phyloP scores from a whole-genome alignment of 371 early-diverging fungal species.

The Dichotomocladium elegans region DNA sequence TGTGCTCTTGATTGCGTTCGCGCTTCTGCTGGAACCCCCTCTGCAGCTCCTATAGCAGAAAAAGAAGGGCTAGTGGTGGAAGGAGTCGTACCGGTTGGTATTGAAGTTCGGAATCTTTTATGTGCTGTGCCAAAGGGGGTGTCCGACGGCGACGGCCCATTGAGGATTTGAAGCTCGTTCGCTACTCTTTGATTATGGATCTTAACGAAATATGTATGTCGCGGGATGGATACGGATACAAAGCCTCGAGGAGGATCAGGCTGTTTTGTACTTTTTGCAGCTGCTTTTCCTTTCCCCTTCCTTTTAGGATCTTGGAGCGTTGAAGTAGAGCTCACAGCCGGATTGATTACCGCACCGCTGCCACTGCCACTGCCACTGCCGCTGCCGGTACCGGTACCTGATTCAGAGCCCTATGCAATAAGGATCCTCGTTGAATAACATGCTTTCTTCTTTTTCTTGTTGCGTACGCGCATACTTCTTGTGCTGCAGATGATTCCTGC shows the following conservation, averaged over 20 bases:
- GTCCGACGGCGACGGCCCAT: background rate
- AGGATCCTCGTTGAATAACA: background rate
- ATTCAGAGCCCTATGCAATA: background rate
- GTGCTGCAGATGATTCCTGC: too few species aligned
- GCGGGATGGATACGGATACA: constrained; percentile 24
- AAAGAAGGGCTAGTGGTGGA: constrained; percentile 10
- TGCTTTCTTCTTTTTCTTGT: too few species aligned
- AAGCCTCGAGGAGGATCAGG: constrained; percentile 25
- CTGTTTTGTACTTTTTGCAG: constrained; percentile 6
- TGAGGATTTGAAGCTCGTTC: constrained; percentile 18
- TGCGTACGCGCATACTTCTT: too few species aligned
- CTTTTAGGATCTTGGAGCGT: background rate
- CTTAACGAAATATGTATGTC: constrained; percentile 28
- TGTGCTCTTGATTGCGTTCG: too few species aligned
- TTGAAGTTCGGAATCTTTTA: too few species aligned
- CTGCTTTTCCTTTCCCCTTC: background rate
- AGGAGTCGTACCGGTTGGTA: too few species aligned
- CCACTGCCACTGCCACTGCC: background rate
- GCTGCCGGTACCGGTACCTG: background rate
- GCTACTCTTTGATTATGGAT: constrained; percentile 27
- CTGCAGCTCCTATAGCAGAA: too few species aligned
- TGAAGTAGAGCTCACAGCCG: too few species aligned
- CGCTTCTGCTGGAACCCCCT: too few species aligned
- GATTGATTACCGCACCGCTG: background rate
- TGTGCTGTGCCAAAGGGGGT: too few species aligned